Base-by-base conservation (phyloP, 2,329 filamentous ascomycete species). In the Acephala macrosclerotiorum region DNA sequence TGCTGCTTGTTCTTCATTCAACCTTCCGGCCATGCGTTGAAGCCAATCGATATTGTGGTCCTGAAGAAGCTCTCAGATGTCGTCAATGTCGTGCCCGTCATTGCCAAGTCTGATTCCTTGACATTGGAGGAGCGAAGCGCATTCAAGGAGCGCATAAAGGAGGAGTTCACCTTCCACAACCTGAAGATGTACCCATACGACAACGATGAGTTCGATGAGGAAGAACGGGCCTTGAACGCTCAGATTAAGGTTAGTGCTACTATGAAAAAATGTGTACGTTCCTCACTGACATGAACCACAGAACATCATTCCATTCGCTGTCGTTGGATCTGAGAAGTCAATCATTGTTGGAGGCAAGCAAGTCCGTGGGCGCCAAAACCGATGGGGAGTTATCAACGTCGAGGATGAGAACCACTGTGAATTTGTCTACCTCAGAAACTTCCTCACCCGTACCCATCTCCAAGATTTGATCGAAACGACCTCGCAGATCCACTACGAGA, bases 141-240 rank as follows among this genome's bases (percentile, higher is more conserved):
- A 58, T 99, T 99, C 89, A 99, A 99, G 89, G 93, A 97, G 84
- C 89, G 91, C 80, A 99, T 99, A 86, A 97, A 97, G 91, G 96
- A 98, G 86, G 96, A 99, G 81, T 99, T 99, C 80, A 85, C 92
- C 66, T 99, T 99, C 91, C 96, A 99, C 89, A 98, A 98, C 87
- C 89, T 99, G 77, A 95, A 97, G 87, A 99, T 99, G 96, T 99
- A 97, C 86, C 96, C 96, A 67, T 99, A 99, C 81, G 96, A 99
- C 81, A 98, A 97, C 79, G 96, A 99, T 76, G 96, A 99, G 86
- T 91, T 98, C 75, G 96, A 99, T 78, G 92, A 96, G 71, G 96
- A 99, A 85, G 96, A 99, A 85, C 91, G 93, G 75, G 90, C 90
- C 68, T 85, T 97, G 82, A 98, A 98, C 84, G 89, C 89, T 66